Conservation (phyloP, 805 yeast species). For the Wickerhamiella musiphila region DNA sequence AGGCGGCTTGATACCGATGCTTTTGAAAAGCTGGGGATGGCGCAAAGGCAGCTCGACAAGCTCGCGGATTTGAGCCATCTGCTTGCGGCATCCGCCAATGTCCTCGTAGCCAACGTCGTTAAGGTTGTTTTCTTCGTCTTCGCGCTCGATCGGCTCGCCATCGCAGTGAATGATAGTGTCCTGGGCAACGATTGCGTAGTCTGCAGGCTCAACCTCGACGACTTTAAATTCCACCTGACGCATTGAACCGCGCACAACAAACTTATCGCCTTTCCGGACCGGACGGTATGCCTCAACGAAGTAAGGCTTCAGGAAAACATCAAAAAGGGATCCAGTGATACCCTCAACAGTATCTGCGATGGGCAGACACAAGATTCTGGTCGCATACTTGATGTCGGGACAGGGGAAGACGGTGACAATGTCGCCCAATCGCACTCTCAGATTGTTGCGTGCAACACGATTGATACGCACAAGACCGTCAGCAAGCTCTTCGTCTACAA, state of each 20-base stretch:
- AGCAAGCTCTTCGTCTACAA: constrained; percentile 91
- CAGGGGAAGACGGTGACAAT: constrained; percentile 82
- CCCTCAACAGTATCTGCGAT: constrained; percentile 98
- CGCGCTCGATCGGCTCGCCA: constrained; percentile 97
- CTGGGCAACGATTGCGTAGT: constrained; percentile 94
- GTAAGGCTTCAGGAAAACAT: constrained; percentile 91
- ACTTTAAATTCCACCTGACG: constrained; percentile 98
- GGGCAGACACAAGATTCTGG: constrained; percentile 86
- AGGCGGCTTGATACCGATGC: constrained; percentile 97
- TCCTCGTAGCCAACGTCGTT: constrained; percentile 98
- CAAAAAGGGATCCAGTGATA: constrained; percentile 87
- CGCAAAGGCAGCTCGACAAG: constrained; percentile 94
- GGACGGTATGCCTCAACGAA: constrained; percentile 98
- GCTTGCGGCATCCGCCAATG: constrained; percentile 97
- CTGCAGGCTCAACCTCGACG: constrained; percentile 95
- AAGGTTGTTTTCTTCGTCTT: constrained; percentile 91
- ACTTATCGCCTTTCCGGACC: constrained; percentile 91
- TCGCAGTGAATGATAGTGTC: constrained; percentile 97
- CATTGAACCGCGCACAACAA: constrained; percentile 97
- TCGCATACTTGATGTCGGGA: constrained; percentile 94
- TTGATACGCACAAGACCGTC: constrained; percentile 90
- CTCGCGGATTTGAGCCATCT: constrained; percentile 98
- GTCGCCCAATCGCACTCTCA: constrained; percentile 88
- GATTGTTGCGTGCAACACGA: constrained; percentile 89
- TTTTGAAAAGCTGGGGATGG: constrained; percentile 95